A percentile compares a stretch with the other conserved stretches of the same genome.
Conservation (phyloP, 2,329 filamentous ascomycete species). For the Pseudogymnoascus sp. region DNA sequence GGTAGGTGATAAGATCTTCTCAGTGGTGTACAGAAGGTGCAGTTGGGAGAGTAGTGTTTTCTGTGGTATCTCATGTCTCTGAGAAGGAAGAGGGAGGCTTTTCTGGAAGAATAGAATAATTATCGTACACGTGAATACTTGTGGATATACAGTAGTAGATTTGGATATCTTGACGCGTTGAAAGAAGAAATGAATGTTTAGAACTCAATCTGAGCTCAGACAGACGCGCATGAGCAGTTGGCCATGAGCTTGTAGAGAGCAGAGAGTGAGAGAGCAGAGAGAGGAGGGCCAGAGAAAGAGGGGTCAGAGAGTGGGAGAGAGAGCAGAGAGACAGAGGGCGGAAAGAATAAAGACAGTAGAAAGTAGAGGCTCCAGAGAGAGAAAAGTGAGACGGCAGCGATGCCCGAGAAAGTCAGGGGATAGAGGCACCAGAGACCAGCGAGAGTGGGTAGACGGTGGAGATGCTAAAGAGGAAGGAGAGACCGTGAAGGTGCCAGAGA, state of each 20-base stretch:
- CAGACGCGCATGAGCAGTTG: neutral
- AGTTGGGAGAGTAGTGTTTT: neutral
- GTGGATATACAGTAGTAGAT: neutral
- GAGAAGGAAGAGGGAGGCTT: neutral
- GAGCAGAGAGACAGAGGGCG: too few species aligned
- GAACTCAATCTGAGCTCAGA: neutral
- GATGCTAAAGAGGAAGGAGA: neutral
- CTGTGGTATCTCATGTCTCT: neutral
- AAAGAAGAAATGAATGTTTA: neutral
- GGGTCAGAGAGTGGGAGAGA: too few species aligned
- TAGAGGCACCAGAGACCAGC: neutral
- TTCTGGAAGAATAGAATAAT: neutral
- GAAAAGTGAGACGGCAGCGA: too few species aligned
- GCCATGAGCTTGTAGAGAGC: neutral
- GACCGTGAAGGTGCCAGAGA: neutral
- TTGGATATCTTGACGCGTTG: neutral
- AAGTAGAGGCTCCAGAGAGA: too few species aligned
- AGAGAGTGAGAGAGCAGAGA: too few species aligned
- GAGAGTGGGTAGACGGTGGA: neutral
- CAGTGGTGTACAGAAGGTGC: neutral
- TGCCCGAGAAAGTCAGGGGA: too few species aligned
- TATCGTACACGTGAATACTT: neutral
- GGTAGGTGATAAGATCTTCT: neutral
- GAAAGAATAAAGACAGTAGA: too few species aligned
- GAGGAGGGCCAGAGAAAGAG: too few species aligned